Evolutionary conservation across 2,329 filamentous ascomycete genomes (phyloP).

Genomic region (Xylariaceae sp.): DNA sequence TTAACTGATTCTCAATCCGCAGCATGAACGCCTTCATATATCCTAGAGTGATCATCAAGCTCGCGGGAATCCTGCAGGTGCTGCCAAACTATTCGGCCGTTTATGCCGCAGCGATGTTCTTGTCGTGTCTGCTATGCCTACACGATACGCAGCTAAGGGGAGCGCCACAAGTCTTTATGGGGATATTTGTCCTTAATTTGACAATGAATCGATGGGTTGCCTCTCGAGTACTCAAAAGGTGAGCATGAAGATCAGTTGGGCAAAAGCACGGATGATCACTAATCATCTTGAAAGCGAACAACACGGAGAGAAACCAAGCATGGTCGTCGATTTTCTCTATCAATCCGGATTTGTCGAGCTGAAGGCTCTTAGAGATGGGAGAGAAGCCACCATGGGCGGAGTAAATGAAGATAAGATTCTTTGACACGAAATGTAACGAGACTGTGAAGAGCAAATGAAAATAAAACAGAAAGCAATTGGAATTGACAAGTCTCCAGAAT

Average conservation of each 20-base stretch:
- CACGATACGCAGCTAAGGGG: slow-evolving; percentile 4
- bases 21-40: slow-evolving; percentile 8
- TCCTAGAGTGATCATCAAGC: slow-evolving; percentile 6
- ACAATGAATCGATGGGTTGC: slow-evolving; percentile 8
- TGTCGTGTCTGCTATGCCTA: slow-evolving; percentile 5
- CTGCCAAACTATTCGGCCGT: slow-evolving; percentile 4
- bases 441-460: too few relatives aligned
- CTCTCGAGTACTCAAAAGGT: background rate
- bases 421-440: too few relatives aligned
- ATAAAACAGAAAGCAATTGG: too few relatives aligned
- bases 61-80: background rate
- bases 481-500: background rate
- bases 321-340: background rate
- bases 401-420: too few relatives aligned
- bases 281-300: slow-evolving; percentile 1
- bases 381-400: background rate
- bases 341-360: slow-evolving; percentile 2
- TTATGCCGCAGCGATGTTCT: slow-evolving; percentile 9
- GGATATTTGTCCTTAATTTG: slow-evolving; percentile 1
- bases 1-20: too few relatives aligned
- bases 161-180: slow-evolving; percentile 5
- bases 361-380: slow-evolving; percentile 2
- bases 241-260: background rate
- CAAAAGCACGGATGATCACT: background rate
- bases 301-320: background rate